Evolutionary conservation across 768 basidiomycete species (phyloP), one percentile per base, ranked within the genome.

Genomic region (Trametes meyenii): DNA sequence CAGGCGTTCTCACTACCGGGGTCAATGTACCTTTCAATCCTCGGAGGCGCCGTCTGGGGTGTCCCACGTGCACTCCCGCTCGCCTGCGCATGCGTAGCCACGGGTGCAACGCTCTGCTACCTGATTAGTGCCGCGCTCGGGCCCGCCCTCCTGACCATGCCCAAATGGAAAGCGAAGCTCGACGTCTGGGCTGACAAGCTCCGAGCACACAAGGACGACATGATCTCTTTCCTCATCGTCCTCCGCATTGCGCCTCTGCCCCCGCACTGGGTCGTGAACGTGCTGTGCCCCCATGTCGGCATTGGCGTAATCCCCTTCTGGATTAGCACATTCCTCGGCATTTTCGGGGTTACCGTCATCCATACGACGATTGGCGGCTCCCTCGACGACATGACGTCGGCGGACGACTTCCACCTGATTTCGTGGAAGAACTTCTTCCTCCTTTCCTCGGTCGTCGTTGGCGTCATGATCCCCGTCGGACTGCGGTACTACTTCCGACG

Each of bases 1-100:
- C 96, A 98, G 80, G 94, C 94, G 0, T 98, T 98, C 76, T 96
- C 95, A 7, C 82, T 98, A 14, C 96, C 96, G 0, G 96, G 96
- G 1, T 96, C 94, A 44, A 96, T 98, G 95, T 98, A 98, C 72
- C 85, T 98, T 50, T 94, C 94, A 55, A 97, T 98, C 69, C 86
- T 98, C 13, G 95, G 92, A 19, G 96, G 96, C 36, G 96, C 96
- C 0, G 90, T 97, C 3, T 98, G 94, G 88, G 96, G 96, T 40
- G 88, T 96, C 29, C 76, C 91, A 2, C 77, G 86, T 12, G 96
- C 96, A 0, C 81, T 98, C 5, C 89, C 92, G 5, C 83, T 98
- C n/a, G 90, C 90, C 11, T 98, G 96, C 68, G 83, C 88, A 65
- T 96, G 94, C 73, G 92, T 98, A 56, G 94, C 95, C 14, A 83